Conservation (phyloP, 768 basidiomycete species). For the Sporobolomyces pararoseus region DNA sequence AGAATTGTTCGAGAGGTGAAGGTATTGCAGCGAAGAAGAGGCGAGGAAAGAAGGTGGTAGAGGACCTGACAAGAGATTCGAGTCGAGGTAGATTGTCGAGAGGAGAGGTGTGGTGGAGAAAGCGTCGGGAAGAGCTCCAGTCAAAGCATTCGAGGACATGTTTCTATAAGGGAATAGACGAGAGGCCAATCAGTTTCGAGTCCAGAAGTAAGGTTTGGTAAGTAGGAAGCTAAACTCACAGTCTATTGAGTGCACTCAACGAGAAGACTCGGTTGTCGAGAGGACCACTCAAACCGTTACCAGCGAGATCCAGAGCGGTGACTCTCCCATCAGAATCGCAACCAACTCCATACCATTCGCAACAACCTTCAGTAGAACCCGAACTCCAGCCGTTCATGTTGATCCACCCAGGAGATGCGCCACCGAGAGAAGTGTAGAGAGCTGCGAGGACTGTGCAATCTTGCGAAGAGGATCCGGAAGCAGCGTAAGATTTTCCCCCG, state of each 20-base stretch:
- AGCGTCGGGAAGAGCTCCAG: slow-evolving; percentile 33
- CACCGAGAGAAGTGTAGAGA: slow-evolving; percentile 38
- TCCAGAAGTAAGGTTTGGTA: not conserved
- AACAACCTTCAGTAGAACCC: slow-evolving; percentile 6
- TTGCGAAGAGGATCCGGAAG: not conserved
- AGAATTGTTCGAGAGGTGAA: slow-evolving; percentile 37
- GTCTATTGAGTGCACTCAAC: slow-evolving; percentile 19
- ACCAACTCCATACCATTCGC: slow-evolving; percentile 33
- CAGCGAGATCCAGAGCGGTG: slow-evolving; percentile 32
- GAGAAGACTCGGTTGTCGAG: slow-evolving; percentile 29
- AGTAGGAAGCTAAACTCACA: slow-evolving; percentile 29
- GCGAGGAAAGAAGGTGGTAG: slow-evolving; percentile 32
- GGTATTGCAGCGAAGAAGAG: slow-evolving; percentile 9
- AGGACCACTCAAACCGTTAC: slow-evolving; percentile 29
- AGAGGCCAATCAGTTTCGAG: not conserved
- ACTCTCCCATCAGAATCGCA: slow-evolving; percentile 33
- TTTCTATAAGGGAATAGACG: slow-evolving; percentile 25
- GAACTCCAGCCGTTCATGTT: slow-evolving; percentile 26
- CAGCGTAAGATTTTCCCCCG: not conserved
- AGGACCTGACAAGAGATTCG: slow-evolving; percentile 30
- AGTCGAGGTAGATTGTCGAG: slow-evolving; percentile 32
- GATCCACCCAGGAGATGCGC: slow-evolving; percentile 19
- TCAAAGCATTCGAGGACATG: slow-evolving; percentile 36
- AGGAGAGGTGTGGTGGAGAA: slow-evolving; percentile 26
- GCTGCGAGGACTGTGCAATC: slow-evolving; percentile 35